Conservation (phyloP, 2,329 filamentous ascomycete species). For the Cladosporium sp. region DNA sequence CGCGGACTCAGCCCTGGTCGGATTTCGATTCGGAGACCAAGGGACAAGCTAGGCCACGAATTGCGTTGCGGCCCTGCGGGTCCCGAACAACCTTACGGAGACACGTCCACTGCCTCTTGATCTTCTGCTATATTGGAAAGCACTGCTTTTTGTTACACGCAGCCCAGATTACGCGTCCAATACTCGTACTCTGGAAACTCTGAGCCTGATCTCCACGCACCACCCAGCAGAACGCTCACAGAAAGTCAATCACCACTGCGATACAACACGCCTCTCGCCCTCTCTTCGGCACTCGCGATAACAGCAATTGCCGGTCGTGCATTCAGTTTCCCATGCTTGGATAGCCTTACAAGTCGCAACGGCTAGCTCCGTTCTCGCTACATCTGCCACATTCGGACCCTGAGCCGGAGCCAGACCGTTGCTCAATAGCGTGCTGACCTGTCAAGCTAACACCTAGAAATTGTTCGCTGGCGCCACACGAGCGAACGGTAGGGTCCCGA, state of each 20-base stretch:
- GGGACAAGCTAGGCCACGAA: background rate
- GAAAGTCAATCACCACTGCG: background rate
- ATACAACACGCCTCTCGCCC: background rate
- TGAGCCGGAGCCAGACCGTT: background rate
- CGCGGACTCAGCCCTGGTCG: background rate
- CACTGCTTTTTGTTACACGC: background rate
- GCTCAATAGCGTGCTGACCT: background rate
- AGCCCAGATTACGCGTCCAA: background rate
- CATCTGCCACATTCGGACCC: background rate
- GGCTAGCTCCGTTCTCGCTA: background rate
- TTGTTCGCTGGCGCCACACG: background rate
- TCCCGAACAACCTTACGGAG: background rate
- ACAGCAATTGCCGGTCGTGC: background rate
- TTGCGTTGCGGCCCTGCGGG: background rate
- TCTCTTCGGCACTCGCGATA: background rate
- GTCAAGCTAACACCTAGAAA: background rate
- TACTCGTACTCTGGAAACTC: background rate
- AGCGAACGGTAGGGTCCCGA: background rate
- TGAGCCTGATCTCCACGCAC: background rate
- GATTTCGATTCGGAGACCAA: background rate
- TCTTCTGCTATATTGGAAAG: background rate
- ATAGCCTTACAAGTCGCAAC: background rate
- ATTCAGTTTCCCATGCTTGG: background rate
- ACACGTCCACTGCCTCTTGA: background rate
- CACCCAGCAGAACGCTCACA: background rate